Base-by-base conservation (phyloP, 2,329 filamentous ascomycete genomes). In the Coniochaeta hoffmannii region DNA sequence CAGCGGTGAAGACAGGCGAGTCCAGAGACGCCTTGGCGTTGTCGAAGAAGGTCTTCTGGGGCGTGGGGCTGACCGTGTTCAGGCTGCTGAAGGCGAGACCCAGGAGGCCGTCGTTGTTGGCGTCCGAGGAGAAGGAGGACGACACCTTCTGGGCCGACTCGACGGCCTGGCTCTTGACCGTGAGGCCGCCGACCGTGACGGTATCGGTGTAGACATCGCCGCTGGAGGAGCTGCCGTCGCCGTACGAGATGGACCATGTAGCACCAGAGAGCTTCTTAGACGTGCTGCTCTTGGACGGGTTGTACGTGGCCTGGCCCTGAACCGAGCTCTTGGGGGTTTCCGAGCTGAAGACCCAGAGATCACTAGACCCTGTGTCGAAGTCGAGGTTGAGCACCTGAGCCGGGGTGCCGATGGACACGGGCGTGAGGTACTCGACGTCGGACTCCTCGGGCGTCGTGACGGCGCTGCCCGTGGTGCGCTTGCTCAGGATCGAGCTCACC, bases 321-420 rank as follows among this genome's bases (percentile, higher is more conserved):
- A 72, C 63, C 28, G 72, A 64, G 17, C 55, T 61, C 26, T 53
- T 35, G 14, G 67, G 62, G 1, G 68, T 69, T 56, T 70, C 63
- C 31, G 65, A 65, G 55, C 72, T 75, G 60, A 77, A 77, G 1
- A 78, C 76, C 76, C 76, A 76, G 24, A 77, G 65, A 56, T 69
- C 68, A 12, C 63, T 64, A 12, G 66, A 68, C 17, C 68, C 68
- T 2, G 66, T 68, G 61, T 69, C 68, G 50, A 69, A 59, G 57
- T 68, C 64, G 17, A 69, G 59, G 46, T 63, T 61, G 17, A 69
- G 62, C 3, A 56, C 53, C 55, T 68, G 65, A 2, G 59, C 46
- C 19, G 68, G 67, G 12, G 64, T 73, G 14, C 74, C 74, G n/a
- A 76, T 71, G 36, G 69, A 63, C 12, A 76, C 70, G 5, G 71